These are phyloP conservation scores for Paspalum vaginatum DNA, from an alignment of 176 grass and related monocot genomes.

Conservation along the genomic window DNA sequence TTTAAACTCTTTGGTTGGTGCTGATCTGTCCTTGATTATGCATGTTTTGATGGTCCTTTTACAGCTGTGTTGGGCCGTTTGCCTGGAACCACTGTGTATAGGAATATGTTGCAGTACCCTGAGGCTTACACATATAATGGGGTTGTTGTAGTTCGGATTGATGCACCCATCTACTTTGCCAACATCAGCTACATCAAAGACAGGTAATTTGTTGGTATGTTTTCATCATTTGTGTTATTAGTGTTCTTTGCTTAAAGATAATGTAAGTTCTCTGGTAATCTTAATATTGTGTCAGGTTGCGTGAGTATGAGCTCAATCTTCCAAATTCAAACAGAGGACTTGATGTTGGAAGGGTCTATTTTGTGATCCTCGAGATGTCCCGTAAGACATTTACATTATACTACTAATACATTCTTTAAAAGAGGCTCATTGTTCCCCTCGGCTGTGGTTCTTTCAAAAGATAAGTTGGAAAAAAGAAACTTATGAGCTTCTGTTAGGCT, in stretches of 20 bases:
- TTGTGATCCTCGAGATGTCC: slow-evolving; percentile 96
- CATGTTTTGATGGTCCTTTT: slow-evolving; percentile 28
- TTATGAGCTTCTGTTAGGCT: not conserved
- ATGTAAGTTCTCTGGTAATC: slow-evolving; percentile 13
- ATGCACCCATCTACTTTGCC: slow-evolving; percentile 97
- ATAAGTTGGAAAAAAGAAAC: not conserved
- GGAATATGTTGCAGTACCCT: slow-evolving; percentile 85
- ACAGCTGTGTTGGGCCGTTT: slow-evolving; percentile 90
- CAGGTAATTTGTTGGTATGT: slow-evolving; percentile 53
- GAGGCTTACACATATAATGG: slow-evolving; percentile 92
- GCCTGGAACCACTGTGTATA: slow-evolving; percentile 91
- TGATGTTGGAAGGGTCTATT: slow-evolving; percentile 81
- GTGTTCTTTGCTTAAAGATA: slow-evolving; percentile 20
- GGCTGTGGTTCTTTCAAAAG: not conserved
- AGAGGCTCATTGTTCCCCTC: not conserved
- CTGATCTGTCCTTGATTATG: slow-evolving; percentile 21
- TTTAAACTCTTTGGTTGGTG: slow-evolving; percentile 11
- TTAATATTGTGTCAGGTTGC: slow-evolving; percentile 62
- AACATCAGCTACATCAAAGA: slow-evolving; percentile 97
- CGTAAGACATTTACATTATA: slow-evolving; percentile 57
- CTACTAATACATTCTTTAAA: not conserved
- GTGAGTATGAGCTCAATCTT: slow-evolving; percentile 81
- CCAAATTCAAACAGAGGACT: slow-evolving; percentile 69
- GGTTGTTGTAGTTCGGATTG: slow-evolving; percentile 88
- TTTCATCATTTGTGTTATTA: not conserved